Evolutionary conservation across 1,284 basidiomycete genomes (phyloP), one percentile per base, ranked within the genome.

Genomic region (Leccinum huronense): DNA sequence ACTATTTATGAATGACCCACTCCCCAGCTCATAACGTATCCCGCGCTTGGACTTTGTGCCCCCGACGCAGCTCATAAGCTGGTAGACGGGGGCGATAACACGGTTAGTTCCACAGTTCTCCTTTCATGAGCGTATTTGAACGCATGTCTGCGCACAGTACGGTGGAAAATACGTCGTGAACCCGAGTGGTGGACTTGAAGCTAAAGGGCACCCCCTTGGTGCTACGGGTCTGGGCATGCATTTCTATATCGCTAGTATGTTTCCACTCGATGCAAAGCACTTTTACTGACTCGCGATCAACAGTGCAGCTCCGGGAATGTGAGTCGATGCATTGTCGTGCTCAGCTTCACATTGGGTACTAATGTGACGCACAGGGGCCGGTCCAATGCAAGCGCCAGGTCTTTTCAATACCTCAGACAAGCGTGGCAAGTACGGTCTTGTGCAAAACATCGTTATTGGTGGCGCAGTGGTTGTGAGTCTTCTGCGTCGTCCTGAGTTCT

Each of bases 161-260:
- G 91, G 91, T 34, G 93, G 93, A 13, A 93, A 93, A 75, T 95
- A 86, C 67, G 91, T 95, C n/a, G 78, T 95, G 59, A 95, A 95
- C 71, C 92, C 94, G 0, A 90, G 88, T 62, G 93, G 93, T 40
- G 93, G 93, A 0, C 82, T 95, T 36, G 92, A 95, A 74, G 90
- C 91, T 38, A 95, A 94, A 74, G 93, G 93, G 2, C 90, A 93
- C 73, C 92, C 92, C 3, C 81, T 94, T 23, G 93, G 93, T 53
- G 93, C 93, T 2, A 93, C 91, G 7, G 93, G 93, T 1, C 77
- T 95, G 16, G 93, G 90, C 40, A 94, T 94, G 91, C 89, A 93
- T 73, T 94, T 93, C 75, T 95, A 93, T 74, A 90, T 95, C 67
- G 84, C 87, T 68, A 90, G 88, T 88, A 74, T 16, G 57, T 30